Evolutionary conservation across 2,329 filamentous ascomycete genomes (phyloP).

Genomic region (Fusarium sp.): DNA sequence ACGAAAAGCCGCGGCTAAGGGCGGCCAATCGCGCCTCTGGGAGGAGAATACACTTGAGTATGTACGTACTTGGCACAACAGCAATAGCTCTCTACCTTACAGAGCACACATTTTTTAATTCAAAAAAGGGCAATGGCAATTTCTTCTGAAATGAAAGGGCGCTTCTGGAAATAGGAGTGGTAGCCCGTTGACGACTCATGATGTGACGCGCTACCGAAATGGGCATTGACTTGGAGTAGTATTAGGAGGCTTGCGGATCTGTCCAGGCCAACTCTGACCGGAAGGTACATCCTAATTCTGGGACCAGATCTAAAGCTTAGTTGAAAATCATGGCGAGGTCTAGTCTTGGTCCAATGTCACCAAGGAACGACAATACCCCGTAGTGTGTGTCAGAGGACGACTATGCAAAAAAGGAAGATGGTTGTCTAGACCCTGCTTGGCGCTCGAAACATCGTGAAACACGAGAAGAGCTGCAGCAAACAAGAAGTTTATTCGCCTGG

Average conservation of each 20-base stretch:
- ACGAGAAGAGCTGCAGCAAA: conserved; percentile 15
- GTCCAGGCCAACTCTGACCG: conserved; percentile 4
- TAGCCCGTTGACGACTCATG: conserved; percentile 7
- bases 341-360: conserved; percentile 1
- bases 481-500: conserved; percentile 14
- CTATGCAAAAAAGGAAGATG: neutral
- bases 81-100: conserved; percentile 39
- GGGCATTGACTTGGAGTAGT: conserved; percentile 5
- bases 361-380: too few species aligned
- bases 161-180: conserved; percentile 9
- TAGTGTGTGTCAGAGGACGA: neutral
- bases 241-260: conserved; percentile 7
- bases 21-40: conserved; percentile 15
- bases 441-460: conserved; percentile 12
- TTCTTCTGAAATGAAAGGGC: conserved; percentile 29
- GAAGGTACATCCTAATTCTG: conserved; percentile 25
- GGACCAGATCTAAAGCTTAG: conserved; percentile 33
- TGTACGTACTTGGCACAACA: conserved; percentile 43
- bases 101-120: conserved; percentile 39
- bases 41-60: conserved; percentile 34
- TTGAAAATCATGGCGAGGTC: conserved; percentile 9
- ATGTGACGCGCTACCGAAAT: conserved; percentile 17
- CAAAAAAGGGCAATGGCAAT: conserved; percentile 38
- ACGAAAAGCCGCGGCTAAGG: conserved; percentile 2
- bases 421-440: neutral